Conservation (phyloP, 139 green algal species). For the Volvox africanus region DNA sequence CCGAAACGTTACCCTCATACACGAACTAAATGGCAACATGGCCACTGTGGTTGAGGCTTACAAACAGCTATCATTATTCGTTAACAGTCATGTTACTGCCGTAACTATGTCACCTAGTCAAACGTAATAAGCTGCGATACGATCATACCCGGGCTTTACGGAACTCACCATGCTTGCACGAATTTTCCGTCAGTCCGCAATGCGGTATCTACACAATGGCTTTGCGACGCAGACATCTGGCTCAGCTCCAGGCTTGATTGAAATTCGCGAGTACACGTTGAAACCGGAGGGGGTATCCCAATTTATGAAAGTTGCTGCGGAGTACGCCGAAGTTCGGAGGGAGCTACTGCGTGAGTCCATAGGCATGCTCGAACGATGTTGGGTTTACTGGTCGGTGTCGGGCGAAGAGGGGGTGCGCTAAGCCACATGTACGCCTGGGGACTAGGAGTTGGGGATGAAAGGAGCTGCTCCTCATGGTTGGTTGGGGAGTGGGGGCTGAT, state of each 20-base stretch:
- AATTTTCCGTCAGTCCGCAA: not conserved
- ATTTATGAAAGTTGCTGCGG: conserved; percentile 50
- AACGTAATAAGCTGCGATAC: not conserved
- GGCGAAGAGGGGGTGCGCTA: too few relatives aligned
- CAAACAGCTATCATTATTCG: conserved; percentile 9
- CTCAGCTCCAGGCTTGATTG: conserved; percentile 39
- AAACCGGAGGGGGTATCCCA: conserved; percentile 52
- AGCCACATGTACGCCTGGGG: too few relatives aligned
- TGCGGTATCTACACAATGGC: not conserved
- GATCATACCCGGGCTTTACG: not conserved
- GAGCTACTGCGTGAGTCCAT: conserved; percentile 55
- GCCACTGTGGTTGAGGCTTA: conserved; percentile 56
- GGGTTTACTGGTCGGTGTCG: too few relatives aligned
- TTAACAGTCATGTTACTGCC: not conserved
- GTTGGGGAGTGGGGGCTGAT: too few relatives aligned
- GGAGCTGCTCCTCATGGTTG: too few relatives aligned
- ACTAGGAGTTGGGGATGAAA: too few relatives aligned
- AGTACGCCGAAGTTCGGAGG: conserved; percentile 53
- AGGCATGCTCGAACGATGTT: too few relatives aligned
- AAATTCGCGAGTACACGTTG: conserved; percentile 67
- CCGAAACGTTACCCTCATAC: conserved; percentile 63
- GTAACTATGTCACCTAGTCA: not conserved
- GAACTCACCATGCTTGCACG: not conserved
- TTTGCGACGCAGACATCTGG: not conserved
- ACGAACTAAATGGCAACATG: conserved; percentile 69